Percentiles rank a stretch among this genome's conserved stretches.
phyloP scores from a whole-genome alignment of 805 yeast genomes.

The Starmera dryadoides region DNA sequence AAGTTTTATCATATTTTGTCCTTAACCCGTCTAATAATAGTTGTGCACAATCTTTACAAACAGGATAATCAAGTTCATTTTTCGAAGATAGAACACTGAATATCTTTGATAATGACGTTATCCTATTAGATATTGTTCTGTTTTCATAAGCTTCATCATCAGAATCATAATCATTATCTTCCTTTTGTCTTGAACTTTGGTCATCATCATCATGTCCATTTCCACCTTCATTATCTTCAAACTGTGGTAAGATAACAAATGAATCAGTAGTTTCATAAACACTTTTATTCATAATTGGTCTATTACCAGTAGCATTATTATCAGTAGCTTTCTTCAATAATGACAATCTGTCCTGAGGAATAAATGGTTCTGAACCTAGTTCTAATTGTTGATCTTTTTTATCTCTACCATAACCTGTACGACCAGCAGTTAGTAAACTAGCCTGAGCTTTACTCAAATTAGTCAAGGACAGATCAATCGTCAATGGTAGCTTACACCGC shows the following conservation, averaged over 20 bases:
- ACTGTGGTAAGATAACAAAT: slow-evolving; percentile 21
- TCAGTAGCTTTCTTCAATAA: slow-evolving; percentile 7
- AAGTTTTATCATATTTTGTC: slow-evolving; percentile 61
- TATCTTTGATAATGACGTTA: slow-evolving; percentile 51
- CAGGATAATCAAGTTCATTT: slow-evolving; percentile 77
- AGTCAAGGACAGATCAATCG: slow-evolving; percentile 46
- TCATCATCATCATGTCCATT: slow-evolving; percentile 7
- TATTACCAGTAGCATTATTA: neutral
- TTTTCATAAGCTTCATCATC: slow-evolving; percentile 17
- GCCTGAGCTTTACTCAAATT: slow-evolving; percentile 49
- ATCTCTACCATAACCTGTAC: slow-evolving; percentile 13
- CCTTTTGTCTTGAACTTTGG: too few species aligned
- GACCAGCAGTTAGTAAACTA: slow-evolving; percentile 39
- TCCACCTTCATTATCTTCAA: slow-evolving; percentile 11
- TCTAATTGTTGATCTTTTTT: slow-evolving; percentile 2
- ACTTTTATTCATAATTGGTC: slow-evolving; percentile 6
- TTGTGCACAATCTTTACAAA: slow-evolving; percentile 81
- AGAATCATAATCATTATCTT: slow-evolving; percentile 23
- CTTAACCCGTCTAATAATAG: slow-evolving; percentile 57
- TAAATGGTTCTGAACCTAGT: slow-evolving; percentile 18
- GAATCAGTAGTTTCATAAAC: slow-evolving; percentile 13
- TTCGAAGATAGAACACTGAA: slow-evolving; percentile 67
- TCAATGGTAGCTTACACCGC: slow-evolving; percentile 52
- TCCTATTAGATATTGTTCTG: slow-evolving; percentile 34
- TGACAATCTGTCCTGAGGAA: slow-evolving; percentile 14